Evolutionary conservation across 306 rosid genomes (phyloP).

Genomic region (cucumber (Cucumis sativus)): Cucumber_9930_V3 NC_026657.2:37977001-37977500

Average conservation of each 20-base stretch:
- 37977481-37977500: not conserved
- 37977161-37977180: constrained; percentile 59
- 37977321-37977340: constrained; percentile 82
- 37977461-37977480: not conserved
- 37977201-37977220: constrained; percentile 45
- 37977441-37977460: not conserved
- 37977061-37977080: constrained; percentile 42
- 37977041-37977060: constrained; percentile 62
- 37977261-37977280: constrained; percentile 63
- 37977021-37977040: constrained; percentile 38
- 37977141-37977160: constrained; percentile 57
- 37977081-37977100: constrained; percentile 29
- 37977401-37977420: not conserved
- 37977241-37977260: constrained; percentile 35
- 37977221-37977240: constrained; percentile 32
- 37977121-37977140: constrained; percentile 62
- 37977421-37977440: not conserved
- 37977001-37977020: not conserved
- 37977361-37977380: constrained; percentile 43
- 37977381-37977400: constrained; percentile 10
- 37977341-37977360: constrained; percentile 53
- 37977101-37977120: constrained; percentile 41
- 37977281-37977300: constrained; percentile 67
- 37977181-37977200: constrained; percentile 66
- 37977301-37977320: constrained; percentile 64